A percentile compares a stretch with the other conserved stretches of the same genome.
These are phyloP conservation scores for Dittrichia graveolens DNA, from an alignment of 129 eudicot species.

Conservation along the genomic window DNA sequence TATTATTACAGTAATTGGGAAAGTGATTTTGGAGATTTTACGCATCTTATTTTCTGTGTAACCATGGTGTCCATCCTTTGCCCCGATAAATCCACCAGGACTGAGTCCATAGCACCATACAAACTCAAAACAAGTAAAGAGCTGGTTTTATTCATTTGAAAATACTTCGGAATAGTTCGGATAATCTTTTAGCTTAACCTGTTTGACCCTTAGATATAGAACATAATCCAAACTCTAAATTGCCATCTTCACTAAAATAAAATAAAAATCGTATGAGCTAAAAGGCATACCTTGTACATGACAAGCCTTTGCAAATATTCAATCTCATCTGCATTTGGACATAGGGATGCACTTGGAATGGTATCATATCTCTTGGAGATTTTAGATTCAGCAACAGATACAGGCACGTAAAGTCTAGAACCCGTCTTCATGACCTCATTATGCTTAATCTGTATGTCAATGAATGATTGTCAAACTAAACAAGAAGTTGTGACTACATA, in stretches of 20 bases:
- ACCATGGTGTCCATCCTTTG: too few species aligned
- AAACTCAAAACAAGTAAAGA: too few species aligned
- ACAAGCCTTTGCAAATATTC: slow-evolving; percentile 84
- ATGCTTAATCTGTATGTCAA: slow-evolving; percentile 64
- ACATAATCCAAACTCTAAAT: too few species aligned
- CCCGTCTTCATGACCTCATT: slow-evolving; percentile 77
- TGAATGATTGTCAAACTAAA: slow-evolving; percentile 26
- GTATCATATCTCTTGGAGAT: slow-evolving; percentile 76
- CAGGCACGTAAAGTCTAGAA: slow-evolving; percentile 57
- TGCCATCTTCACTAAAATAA: not conserved
- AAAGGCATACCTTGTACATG: slow-evolving; percentile 65
- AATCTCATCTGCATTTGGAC: slow-evolving; percentile 94
- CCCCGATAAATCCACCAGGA: too few species aligned
- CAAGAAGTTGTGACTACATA: not conserved
- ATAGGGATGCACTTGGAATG: slow-evolving; percentile 78
- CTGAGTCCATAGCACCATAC: too few species aligned
- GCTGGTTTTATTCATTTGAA: too few species aligned
- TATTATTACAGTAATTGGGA: too few species aligned
- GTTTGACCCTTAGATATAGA: too few species aligned
- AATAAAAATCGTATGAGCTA: not conserved
- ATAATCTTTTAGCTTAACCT: too few species aligned
- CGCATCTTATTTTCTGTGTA: too few species aligned
- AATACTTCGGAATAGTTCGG: too few species aligned
- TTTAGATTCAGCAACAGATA: slow-evolving; percentile 83
- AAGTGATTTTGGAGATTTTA: too few species aligned